Base-by-base conservation (phyloP, 2,329 filamentous ascomycete species). In the Diaporthe sp. region DNA sequence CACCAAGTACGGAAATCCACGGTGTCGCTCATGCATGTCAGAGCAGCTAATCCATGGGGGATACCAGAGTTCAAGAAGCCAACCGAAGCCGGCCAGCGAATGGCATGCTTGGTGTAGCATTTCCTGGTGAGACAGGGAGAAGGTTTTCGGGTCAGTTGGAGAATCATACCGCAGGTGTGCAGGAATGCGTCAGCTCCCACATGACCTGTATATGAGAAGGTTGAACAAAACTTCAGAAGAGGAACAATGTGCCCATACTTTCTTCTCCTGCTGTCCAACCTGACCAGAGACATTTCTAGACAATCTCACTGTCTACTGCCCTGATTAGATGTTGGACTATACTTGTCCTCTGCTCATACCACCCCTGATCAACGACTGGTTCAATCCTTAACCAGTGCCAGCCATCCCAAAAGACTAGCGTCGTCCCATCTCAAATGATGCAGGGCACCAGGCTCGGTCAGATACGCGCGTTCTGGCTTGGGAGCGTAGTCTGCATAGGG, bases 381-480 rank as follows among this genome's bases (percentile, higher is more conserved):
- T 57, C 51, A 7, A 25, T 12, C 22, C 10, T 53, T 49, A 34
- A 28, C 59, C 42, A 42, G 13, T 31, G 17, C 58, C 34, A 39
- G 2, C 53, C 22, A 9, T 28, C 37, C 42, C 25, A 19, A 19
- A 25, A 28, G 37, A 59, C 12, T n/a, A 9, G 13, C 31, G 8
- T 28, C 69, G 19, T 13, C 42, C 13, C 22, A 19, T 44, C 12
- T 49, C 25, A 3, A 22, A 19, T 31, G 10, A 75, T 82, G 81
- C 80, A 80, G 51, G 76, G 77, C 39, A 80, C 79, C 12, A 77
- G 76, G 5, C 77, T 81, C 31, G 87, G 86, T 34, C 85, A 81
- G 72, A 77, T 87, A 46, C 82, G 88, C 74, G 87, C 87, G 42
- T 90, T 89, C 79, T 89, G 85, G 84, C 83, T 90, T 13, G 87